Percentiles rank a stretch among this genome's conserved stretches.
Conservation (phyloP, 2,329 filamentous ascomycete species). For the Rutstroemia sp. region DNA sequence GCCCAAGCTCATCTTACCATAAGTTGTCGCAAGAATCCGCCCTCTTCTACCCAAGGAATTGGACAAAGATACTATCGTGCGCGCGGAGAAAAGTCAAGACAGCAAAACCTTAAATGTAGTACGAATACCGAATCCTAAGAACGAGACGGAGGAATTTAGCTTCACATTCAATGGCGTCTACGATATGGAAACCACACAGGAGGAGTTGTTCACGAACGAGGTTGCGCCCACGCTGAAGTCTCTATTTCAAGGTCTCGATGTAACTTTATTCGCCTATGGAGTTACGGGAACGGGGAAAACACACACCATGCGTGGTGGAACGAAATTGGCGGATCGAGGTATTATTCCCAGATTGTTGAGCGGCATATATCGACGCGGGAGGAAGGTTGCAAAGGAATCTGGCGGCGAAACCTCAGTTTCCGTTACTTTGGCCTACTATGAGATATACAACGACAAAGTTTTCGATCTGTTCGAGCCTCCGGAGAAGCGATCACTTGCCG, state of each 20-base stretch:
- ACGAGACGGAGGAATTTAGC: conserved; percentile 81
- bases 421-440: conserved; percentile 83
- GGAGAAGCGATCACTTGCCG: conserved; percentile 69
- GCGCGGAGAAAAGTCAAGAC: conserved; percentile 53
- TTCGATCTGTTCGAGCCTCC: conserved; percentile 83
- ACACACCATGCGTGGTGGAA: conserved; percentile 89
- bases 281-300: conserved; percentile 93
- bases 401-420: conserved; percentile 61
- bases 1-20: conserved; percentile 41
- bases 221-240: conserved; percentile 87
- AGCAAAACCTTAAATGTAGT: conserved; percentile 61
- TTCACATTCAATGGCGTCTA: conserved; percentile 96
- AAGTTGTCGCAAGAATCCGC: conserved; percentile 85
- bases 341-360: conserved; percentile 82
- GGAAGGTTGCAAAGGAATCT: conserved; percentile 78
- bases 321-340: conserved; percentile 77
- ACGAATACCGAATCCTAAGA: conserved; percentile 90
- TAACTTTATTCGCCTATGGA: conserved; percentile 88
- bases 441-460: conserved; percentile 96
- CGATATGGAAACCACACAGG: conserved; percentile 70
- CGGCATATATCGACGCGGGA: conserved; percentile 74
- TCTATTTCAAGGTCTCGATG: conserved; percentile 80
- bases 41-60: conserved; percentile 80
- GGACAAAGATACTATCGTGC: conserved; percentile 81
- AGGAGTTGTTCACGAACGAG: conserved; percentile 86